Evolutionary conservation across 1,284 basidiomycete genomes (phyloP), one percentile per base, ranked within the genome.

Genomic region (Coriolopsis trogii): DNA sequence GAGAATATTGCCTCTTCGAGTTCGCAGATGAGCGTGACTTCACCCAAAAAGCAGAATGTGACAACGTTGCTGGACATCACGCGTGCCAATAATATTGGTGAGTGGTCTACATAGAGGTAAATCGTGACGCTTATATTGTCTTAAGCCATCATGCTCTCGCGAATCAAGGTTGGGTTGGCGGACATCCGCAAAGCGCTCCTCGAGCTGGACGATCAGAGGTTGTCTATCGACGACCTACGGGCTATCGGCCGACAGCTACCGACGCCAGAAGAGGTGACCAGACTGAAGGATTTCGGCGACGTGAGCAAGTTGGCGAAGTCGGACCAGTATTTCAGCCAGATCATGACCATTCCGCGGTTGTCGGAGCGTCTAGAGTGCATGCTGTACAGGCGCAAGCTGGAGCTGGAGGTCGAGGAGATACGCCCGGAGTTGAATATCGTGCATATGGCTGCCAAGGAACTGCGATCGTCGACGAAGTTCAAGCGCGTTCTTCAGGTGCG

Each of bases 41-140:
- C 78, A 0, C 58, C 71, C n/a, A 85, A 78, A 70, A 85, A 81
- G 65, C 78, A 79, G 61, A 77, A 76, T 54, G 75, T 86, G 0
- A 85, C 84, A 0, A 91, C 90, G 0, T 67, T 94, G 26, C 70
- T 95, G 33, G 87, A 92, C 62, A 89, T 89, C 41, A 87, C 83
- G 9, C 78, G 91, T n/a, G 90, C 93, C 2, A 92, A 93, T 59
- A 90, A 94, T 62, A 78, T 94, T 59, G 87, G 91, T 86, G 61
- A 61, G 28, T 47, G 13, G 20, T 43, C n/a, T n/a, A n/a, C n/a
- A n/a, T n/a, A 33, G 24, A 24, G 34, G 26, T 6, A 24, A 37
- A 24, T 18, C 33, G 4, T 49, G 33, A 37, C 43, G 39, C 62
- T 48, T 49, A 12, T 39, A 4, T 30, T 41, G 48, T 25, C 4